These are phyloP conservation scores for Pistacia atlantica DNA, from an alignment of 345 rosid genomes.

Conservation along the genomic window DNA sequence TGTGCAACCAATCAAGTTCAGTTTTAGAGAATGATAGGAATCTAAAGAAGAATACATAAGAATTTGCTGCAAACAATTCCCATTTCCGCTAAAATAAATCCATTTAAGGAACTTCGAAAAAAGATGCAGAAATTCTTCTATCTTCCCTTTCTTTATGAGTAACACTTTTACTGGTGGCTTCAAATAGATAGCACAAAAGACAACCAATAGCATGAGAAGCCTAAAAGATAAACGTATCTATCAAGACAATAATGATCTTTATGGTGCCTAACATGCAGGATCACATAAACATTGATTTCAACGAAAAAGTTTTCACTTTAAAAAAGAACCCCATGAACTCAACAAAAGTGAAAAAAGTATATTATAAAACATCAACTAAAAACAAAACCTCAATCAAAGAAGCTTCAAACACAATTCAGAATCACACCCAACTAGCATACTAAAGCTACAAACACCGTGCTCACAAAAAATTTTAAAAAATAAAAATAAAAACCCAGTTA, in stretches of 20 bases:
- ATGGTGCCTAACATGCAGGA: constrained; percentile 25
- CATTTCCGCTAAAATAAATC: neutral
- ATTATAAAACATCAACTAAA: constrained; percentile 6
- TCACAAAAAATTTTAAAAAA: neutral
- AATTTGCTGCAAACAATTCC: neutral
- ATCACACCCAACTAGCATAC: constrained; percentile 18
- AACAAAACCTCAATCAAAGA: constrained; percentile 18
- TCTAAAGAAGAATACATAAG: neutral
- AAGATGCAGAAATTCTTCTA: no score
- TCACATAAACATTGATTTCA: constrained; percentile 18
- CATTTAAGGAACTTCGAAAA: no score
- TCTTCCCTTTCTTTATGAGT: no score
- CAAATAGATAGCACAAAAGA: neutral
- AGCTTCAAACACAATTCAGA: constrained; percentile 1
- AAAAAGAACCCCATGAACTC: constrained; percentile 1
- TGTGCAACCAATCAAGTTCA: constrained; percentile 16
- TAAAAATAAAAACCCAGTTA: constrained; percentile 23
- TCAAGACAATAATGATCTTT: neutral
- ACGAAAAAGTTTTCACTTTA: constrained; percentile 3
- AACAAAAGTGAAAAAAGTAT: neutral
- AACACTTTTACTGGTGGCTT: neutral
- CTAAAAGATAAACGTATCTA: neutral
- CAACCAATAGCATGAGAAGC: neutral
- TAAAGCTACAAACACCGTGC: constrained; percentile 14
- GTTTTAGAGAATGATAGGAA: constrained; percentile 6